Evolutionary conservation across 805 yeast species (phyloP), one percentile per base, ranked within the genome.

Genomic region (Wickerhamiella siamensis): DNA sequence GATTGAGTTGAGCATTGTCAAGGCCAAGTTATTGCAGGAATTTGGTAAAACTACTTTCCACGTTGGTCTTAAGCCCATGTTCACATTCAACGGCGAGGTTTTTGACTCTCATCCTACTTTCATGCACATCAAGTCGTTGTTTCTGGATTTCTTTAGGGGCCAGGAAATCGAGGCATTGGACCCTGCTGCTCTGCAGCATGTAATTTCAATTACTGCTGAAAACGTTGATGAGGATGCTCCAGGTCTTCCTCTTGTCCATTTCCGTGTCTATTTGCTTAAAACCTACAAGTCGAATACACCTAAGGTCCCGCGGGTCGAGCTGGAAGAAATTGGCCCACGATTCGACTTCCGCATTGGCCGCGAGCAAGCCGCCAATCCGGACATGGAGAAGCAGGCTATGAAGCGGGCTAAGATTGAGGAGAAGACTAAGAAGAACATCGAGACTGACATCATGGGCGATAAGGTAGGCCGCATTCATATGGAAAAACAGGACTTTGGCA

Each of bases 401-500:
- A 74, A 72, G 66, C 74, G 69, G 57, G 86, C 95, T 46, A 88
- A 83, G 66, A 67, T 86, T 53, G 83, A 78, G 56, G 74, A 83
- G 41, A 83, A 74, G 69, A 75, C 72, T 45, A 79, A 78, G 72
- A 91, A 91, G 83, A 91, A 91, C 58, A 77, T 91, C 41, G 79
- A 79, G 48, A 74, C 78, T 36, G 97, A 91, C 60, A 55, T 69
- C 43, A 73, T 91, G 82, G 98, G 98, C 66, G 98, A 91, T 62
- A 84, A 88, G 75, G 72, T 91, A 47, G 98, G 96, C 54, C 82
- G 88, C 65, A 77, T 91, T 55, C 98, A 91, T 60, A 81, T 91
- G 63, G 96, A 95, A 64, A 78, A 78, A 61, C 98, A 91, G 69
- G 97, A 91, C 61, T 69, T 91, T 61, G 70, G 74, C 58, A 79